These are phyloP conservation scores for Phytophthora citricola DNA, from an alignment of 352 stramenopile species.

Conservation along the genomic window DNA sequence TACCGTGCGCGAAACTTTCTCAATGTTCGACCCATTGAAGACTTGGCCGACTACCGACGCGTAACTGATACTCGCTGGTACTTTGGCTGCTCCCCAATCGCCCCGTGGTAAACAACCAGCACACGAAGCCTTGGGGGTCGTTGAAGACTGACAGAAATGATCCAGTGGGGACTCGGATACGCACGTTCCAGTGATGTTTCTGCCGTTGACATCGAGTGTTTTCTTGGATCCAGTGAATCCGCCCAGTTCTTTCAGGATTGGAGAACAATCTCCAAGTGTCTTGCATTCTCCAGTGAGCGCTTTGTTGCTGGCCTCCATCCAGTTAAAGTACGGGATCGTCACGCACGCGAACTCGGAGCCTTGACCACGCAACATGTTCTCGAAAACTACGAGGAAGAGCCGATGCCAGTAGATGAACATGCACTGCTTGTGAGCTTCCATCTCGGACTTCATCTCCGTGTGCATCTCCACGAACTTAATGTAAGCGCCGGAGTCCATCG, in stretches of 20 bases:
- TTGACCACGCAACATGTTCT: constrained; percentile 81
- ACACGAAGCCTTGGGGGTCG: constrained; percentile 19
- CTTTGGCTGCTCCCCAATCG: constrained; percentile 34
- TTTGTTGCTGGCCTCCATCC: constrained; percentile 54
- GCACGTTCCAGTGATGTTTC: constrained; percentile 40
- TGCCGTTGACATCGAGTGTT: constrained; percentile 51
- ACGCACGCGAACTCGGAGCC: constrained; percentile 57
- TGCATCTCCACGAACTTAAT: constrained; percentile 65
- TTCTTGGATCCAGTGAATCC: constrained; percentile 21
- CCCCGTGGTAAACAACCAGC: constrained; percentile 53
- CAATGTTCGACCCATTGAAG: constrained; percentile 53
- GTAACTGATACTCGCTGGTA: constrained; percentile 48
- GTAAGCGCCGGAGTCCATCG: constrained; percentile 62
- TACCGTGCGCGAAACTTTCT: constrained; percentile 47
- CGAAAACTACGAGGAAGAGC: constrained; percentile 64
- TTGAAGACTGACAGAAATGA: constrained; percentile 58
- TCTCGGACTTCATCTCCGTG: constrained; percentile 54
- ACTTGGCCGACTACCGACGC: constrained; percentile 51
- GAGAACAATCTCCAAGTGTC: constrained; percentile 52
- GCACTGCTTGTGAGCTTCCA: constrained; percentile 57
- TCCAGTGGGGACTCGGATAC: constrained; percentile 43
- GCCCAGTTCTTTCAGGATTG: constrained; percentile 47
- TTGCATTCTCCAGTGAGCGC: constrained; percentile 46
- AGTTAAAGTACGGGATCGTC: constrained; percentile 82
- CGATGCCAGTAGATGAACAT: constrained; percentile 88